phyloP scores from a whole-genome alignment of 441 rosid genomes.

The Adansonia grandidieri region DNA sequence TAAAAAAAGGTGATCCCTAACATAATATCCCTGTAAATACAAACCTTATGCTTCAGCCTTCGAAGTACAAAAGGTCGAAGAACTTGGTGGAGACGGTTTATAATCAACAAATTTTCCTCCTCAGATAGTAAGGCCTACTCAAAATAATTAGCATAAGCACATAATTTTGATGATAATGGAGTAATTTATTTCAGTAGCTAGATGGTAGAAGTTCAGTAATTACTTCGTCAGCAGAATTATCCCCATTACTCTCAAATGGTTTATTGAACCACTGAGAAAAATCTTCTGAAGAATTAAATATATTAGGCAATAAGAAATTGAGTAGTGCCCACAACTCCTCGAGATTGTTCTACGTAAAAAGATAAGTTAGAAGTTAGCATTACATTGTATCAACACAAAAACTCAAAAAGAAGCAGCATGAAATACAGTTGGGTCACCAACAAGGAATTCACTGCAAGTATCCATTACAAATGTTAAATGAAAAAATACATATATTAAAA shows the following conservation, averaged over 20 bases:
- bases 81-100: conserved; percentile 96
- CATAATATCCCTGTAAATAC: conserved; percentile 21
- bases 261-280: conserved; percentile 99
- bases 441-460: neutral
- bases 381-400: conserved; percentile 22
- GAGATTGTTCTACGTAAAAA: conserved; percentile 74
- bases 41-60: conserved; percentile 94
- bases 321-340: conserved; percentile 98
- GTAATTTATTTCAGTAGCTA: conserved; percentile 25
- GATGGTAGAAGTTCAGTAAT: conserved; percentile 35
- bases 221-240: conserved; percentile 87
- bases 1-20: conserved; percentile 3
- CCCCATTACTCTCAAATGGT: conserved; percentile 91
- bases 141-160: conserved; percentile 25
- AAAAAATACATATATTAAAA: neutral
- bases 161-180: conserved; percentile 9
- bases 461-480: neutral
- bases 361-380: conserved; percentile 30
- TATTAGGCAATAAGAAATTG: conserved; percentile 89
- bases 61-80: conserved; percentile 95
- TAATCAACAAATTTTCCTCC: conserved; percentile 92
- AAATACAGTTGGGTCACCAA: neutral
- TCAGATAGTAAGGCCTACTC: conserved; percentile 85
- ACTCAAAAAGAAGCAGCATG: conserved; percentile 17
- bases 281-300: conserved; percentile 94